Base-by-base conservation (phyloP, 331 rosid genomes). In the Cydonia oblonga region DNA sequence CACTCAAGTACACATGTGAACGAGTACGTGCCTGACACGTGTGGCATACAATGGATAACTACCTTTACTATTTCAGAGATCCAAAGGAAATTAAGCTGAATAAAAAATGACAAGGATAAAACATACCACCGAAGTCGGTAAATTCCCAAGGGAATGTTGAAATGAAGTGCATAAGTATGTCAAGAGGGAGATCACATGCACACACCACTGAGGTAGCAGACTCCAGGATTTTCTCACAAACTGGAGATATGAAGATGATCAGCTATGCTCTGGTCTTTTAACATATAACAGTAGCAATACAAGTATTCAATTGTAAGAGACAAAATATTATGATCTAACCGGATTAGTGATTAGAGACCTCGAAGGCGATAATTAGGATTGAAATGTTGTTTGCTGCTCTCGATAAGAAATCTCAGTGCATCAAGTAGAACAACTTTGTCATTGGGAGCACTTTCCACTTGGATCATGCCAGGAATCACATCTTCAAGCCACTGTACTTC, bases 361-460 rank as follows among this genome's bases (percentile, higher is more conserved):
- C 64, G 86, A 72, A 85, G 81, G 69, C 98, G 96, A 84, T 93
- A 93, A 76, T 83, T 93, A 71, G 98, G 96, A 85, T 93, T 93
- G 87, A 93, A 93, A 83, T 93, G 98, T 28, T 89, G 92, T 81
- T 91, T 93, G 91, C 98, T 89, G 87, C 87, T 85, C 85, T 87
- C 96, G 66, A 86, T 76, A 76, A 87, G 83, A 86, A 86, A 93
- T 85, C 97, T 85, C 76, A 90, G 81, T 78, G 80, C 81, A 80
- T 93, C 87, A 69, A 90, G 86, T 61, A 93, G 73, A 56, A 75
- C 78, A 44, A 73, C 81, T 73, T 82, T 86, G 69, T 66, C 85
- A 78, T 78, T 67, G 60, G 73, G 73, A 71, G 72, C 71, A 69
- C 75, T 35, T 82, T 63, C 86, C 80, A 66, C 66, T 33, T 71